Base-by-base conservation (phyloP, 176 grass and related monocot species). In the Triticum dicoccoides region DNA sequence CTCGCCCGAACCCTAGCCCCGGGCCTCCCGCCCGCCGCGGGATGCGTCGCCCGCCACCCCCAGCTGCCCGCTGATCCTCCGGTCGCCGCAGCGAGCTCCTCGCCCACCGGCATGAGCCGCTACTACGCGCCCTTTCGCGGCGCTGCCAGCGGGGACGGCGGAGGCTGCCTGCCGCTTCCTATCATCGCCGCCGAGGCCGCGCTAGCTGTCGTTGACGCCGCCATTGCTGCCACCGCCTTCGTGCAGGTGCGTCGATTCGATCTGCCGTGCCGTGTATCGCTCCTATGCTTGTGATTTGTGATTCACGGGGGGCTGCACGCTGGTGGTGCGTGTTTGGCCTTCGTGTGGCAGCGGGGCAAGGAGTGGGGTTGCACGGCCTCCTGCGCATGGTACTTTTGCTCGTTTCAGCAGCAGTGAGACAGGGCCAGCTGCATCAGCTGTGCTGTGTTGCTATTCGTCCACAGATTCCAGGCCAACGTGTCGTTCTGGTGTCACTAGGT, bases 221-320 rank as follows among this genome's bases (percentile, higher is more conserved):
- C 80, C 80, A 86, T 99, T 85, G 86, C 94, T 3, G 65, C 82
- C 56, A 85, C 80, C 8, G 87, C 94, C 85, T 94, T 94, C 87
- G 70, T 99, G 81, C 97, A 99, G 97, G 97, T 99, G 86, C 14
- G 76, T 80, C 80, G 47, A 83, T 88, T 89, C 35, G 67, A 86
- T 95, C 32, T 71, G 54, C 32, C 75, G 51, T 69, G 35, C 17
- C 56, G 33, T 73, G 27, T 54, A 54, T 80, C 44, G 69, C 23
- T 79, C 45, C 25, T 32, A 47, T 49, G 56, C 69, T 56, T 24
- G 69, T 6, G 78, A 39, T 52, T 69, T 37, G 75, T 8, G 52
- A 82, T 32, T 51, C 35, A 23, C 44, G 3, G 51, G 51, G 51
- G 51, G 14, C 51, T 54, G 51, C 51, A 54, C 51, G 51, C 51